Evolutionary conservation across 106 monocot genomes (phyloP).

Genomic region (Amphibolis antarctica): DNA sequence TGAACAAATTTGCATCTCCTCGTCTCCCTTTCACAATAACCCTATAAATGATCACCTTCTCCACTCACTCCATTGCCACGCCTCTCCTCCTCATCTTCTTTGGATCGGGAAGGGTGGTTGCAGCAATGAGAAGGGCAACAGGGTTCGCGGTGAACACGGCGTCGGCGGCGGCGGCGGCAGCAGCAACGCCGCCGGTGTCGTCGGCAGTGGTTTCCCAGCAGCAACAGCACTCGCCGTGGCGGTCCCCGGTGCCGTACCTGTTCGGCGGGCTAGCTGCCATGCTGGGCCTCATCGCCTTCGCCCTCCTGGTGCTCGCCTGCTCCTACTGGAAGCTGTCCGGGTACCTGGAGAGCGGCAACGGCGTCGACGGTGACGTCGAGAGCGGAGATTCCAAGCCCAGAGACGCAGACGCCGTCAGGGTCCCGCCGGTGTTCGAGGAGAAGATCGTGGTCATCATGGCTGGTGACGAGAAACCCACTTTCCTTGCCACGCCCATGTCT

Average conservation of each 20-base stretch:
- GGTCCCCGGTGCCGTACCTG: conserved; percentile 16
- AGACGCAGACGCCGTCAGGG: not conserved
- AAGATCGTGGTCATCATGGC: conserved; percentile 20
- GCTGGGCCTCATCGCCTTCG: conserved; percentile 19
- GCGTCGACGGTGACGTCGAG: conserved; percentile 2
- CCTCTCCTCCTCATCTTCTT: no score
- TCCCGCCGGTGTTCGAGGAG: not conserved
- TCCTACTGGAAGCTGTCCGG: conserved; percentile 17
- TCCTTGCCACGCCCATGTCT: conserved; percentile 16
- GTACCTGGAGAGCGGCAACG: not conserved
- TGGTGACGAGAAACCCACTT: conserved; percentile 14
- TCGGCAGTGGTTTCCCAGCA: not conserved
- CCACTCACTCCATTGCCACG: no score
- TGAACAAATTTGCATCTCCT: no score
- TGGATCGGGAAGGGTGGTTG: no score
- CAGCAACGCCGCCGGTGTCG: conserved; percentile 1
- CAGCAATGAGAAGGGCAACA: not conserved
- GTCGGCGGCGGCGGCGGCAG: not conserved
- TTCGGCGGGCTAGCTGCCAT: conserved; percentile 19
- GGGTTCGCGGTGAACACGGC: not conserved
- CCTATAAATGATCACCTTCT: no score
- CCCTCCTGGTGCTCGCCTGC: conserved; percentile 20
- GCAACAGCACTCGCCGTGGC: conserved; percentile 10
- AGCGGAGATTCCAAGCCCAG: conserved; percentile 1
- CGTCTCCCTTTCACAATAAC: no score